These are phyloP conservation scores for Hymenoscyphus fraxineus DNA, from an alignment of 2,329 filamentous ascomycete genomes.

Conservation along the genomic window DNA sequence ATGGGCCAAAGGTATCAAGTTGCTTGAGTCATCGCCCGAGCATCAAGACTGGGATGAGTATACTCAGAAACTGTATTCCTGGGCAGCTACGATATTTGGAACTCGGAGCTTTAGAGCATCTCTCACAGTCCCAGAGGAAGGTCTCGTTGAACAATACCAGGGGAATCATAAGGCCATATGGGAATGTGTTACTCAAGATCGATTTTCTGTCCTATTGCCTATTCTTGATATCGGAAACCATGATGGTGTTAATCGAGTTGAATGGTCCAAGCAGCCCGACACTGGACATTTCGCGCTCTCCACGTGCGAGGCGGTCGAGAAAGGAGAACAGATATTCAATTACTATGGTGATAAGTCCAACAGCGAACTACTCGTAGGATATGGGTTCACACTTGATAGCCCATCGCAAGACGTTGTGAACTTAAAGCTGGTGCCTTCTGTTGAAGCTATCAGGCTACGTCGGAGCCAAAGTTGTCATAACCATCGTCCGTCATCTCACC, in stretches of 20 bases:
- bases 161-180: slow-evolving; percentile 4
- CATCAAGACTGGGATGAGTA: slow-evolving; percentile 20
- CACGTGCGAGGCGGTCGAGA: slow-evolving; percentile 41
- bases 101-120: slow-evolving; percentile 62
- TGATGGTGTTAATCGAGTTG: slow-evolving; percentile 53
- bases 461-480: slow-evolving; percentile 25
- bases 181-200: slow-evolving; percentile 25
- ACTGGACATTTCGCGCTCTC: slow-evolving; percentile 41
- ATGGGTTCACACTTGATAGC: slow-evolving; percentile 56
- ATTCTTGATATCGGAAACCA: slow-evolving; percentile 72
- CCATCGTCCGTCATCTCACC: background rate
- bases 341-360: slow-evolving; percentile 77
- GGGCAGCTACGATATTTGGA: slow-evolving; percentile 63
- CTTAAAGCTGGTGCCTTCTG: slow-evolving; percentile 26
- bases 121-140: slow-evolving; percentile 41
- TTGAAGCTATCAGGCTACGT: slow-evolving; percentile 19
- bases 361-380: slow-evolving; percentile 62
- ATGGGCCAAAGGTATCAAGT: slow-evolving; percentile 23
- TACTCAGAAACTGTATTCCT: slow-evolving; percentile 50
- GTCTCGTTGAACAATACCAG: slow-evolving; percentile 14
- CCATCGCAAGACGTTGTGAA: slow-evolving; percentile 34
- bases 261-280: slow-evolving; percentile 52
- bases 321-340: slow-evolving; percentile 58
- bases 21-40: slow-evolving; percentile 13
- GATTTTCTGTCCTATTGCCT: slow-evolving; percentile 60